Percentiles rank a stretch among this genome's conserved stretches.
Evolutionary conservation across 352 stramenopile genomes (phyloP).

Genomic region (Achlya hypogyna): DNA sequence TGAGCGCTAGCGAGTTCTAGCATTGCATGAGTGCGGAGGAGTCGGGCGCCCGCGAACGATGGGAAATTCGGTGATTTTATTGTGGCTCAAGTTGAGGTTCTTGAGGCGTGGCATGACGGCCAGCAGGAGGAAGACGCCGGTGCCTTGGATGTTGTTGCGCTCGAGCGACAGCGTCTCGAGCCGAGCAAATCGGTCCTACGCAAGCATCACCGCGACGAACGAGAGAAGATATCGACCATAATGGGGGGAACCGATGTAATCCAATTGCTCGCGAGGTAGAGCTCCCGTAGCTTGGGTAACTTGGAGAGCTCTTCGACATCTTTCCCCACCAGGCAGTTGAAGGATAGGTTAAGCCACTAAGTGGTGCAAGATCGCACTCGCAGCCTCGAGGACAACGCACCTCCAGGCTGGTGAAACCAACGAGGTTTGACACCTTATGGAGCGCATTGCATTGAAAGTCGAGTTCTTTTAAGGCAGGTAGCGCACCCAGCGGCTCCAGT

Average conservation of each 20-base stretch:
- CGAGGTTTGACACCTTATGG: slow-evolving; percentile 33
- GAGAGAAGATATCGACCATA: slow-evolving; percentile 32
- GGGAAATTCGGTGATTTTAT: slow-evolving; percentile 62
- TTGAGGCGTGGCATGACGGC: slow-evolving; percentile 48
- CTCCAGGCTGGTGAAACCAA: slow-evolving; percentile 58
- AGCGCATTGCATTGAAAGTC: slow-evolving; percentile 78
- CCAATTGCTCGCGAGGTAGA: slow-evolving; percentile 68
- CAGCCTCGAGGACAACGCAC: slow-evolving; percentile 13
- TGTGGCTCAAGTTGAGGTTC: slow-evolving; percentile 73
- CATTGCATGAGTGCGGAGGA: slow-evolving; percentile 39
- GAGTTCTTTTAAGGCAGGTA: slow-evolving; percentile 54
- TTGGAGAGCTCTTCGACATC: slow-evolving; percentile 64
- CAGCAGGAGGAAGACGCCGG: slow-evolving; percentile 64
- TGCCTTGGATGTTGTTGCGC: slow-evolving; percentile 56
- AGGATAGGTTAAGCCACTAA: slow-evolving; percentile 51
- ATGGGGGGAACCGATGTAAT: slow-evolving; percentile 56
- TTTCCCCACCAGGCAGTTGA: slow-evolving; percentile 54
- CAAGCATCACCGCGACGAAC: background rate
- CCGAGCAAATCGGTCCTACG: slow-evolving; percentile 37
- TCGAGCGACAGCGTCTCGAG: slow-evolving; percentile 73
- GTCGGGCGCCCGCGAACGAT: slow-evolving; percentile 14
- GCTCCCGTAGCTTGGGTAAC: slow-evolving; percentile 61
- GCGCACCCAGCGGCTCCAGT: slow-evolving; percentile 52
- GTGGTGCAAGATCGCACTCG: background rate
- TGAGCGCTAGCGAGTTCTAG: slow-evolving; percentile 28